These are phyloP conservation scores for Trichophyton schoenleinii DNA, from an alignment of 2,329 filamentous ascomycete species.

Conservation along the genomic window DNA sequence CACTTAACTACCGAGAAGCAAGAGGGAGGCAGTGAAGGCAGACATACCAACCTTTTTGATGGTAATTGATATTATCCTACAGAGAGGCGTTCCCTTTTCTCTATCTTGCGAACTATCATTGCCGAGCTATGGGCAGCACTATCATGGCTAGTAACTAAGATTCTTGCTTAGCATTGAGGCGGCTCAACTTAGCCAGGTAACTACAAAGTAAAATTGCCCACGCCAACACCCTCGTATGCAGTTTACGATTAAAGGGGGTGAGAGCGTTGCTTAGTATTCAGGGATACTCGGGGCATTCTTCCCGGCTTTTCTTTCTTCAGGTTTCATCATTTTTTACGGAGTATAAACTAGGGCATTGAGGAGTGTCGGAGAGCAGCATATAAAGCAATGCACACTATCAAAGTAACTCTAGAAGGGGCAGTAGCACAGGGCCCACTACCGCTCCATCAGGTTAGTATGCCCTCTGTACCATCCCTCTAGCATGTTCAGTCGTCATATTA, in stretches of 20 bases:
- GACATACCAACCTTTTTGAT: background rate
- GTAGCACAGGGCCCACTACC: too few relatives aligned
- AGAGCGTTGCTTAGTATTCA: background rate
- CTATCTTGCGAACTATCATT: background rate
- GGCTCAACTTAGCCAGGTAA: background rate
- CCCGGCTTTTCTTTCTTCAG: too few relatives aligned
- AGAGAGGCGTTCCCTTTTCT: background rate
- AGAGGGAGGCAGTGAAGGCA: background rate
- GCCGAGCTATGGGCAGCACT: background rate
- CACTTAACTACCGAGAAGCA: too few relatives aligned
- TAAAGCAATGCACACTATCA: too few relatives aligned
- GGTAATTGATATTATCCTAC: background rate
- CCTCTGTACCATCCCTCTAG: too few relatives aligned
- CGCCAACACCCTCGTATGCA: background rate
- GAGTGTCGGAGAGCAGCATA: too few relatives aligned
- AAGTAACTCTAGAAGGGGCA: too few relatives aligned
- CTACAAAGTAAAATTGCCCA: background rate
- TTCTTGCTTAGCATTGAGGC: background rate
- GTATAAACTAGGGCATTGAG: too few relatives aligned
- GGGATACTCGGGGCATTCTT: too few relatives aligned
- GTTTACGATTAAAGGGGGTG: background rate
- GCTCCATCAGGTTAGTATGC: too few relatives aligned
- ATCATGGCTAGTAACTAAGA: background rate
- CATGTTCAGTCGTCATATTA: background rate
- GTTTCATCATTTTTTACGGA: too few relatives aligned